These are phyloP conservation scores for Anthostomella pinea DNA, from an alignment of 2,329 filamentous ascomycete genomes.

Conservation along the genomic window DNA sequence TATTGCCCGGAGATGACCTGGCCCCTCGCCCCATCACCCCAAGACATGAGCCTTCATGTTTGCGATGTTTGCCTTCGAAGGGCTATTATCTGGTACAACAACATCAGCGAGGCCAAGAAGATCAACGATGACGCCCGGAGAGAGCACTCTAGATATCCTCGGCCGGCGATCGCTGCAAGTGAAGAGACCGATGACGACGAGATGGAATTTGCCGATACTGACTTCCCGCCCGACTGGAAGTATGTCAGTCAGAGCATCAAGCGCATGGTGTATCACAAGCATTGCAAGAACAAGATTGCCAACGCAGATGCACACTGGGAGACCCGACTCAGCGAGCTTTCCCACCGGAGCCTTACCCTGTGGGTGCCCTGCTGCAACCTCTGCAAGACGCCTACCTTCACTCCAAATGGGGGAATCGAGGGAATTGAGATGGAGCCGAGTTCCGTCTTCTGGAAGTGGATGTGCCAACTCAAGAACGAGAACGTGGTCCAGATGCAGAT, in stretches of 20 bases:
- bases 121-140: background rate
- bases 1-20: slow-evolving; percentile 14
- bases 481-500: slow-evolving; percentile 8
- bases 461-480: background rate
- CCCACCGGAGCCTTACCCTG: slow-evolving; percentile 14
- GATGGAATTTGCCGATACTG: background rate
- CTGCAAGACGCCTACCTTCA: slow-evolving; percentile 13
- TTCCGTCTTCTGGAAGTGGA: slow-evolving; percentile 18
- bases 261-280: background rate
- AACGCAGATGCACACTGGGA: background rate
- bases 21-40: slow-evolving; percentile 7
- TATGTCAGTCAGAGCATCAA: background rate
- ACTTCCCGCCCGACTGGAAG: background rate
- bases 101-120: background rate
- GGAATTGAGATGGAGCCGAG: slow-evolving; percentile 19
- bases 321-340: slow-evolving; percentile 4
- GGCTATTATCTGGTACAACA: slow-evolving; percentile 2
- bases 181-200: background rate
- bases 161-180: too few relatives aligned
- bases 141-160: too few relatives aligned
- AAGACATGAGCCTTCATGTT: slow-evolving; percentile 3
- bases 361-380: slow-evolving; percentile 21
- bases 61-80: slow-evolving; percentile 15
- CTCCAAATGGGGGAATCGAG: slow-evolving; percentile 9
- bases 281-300: background rate